phyloP scores from a whole-genome alignment of 805 yeast genomes.

The Trichomonascus vanleenenianus region DNA sequence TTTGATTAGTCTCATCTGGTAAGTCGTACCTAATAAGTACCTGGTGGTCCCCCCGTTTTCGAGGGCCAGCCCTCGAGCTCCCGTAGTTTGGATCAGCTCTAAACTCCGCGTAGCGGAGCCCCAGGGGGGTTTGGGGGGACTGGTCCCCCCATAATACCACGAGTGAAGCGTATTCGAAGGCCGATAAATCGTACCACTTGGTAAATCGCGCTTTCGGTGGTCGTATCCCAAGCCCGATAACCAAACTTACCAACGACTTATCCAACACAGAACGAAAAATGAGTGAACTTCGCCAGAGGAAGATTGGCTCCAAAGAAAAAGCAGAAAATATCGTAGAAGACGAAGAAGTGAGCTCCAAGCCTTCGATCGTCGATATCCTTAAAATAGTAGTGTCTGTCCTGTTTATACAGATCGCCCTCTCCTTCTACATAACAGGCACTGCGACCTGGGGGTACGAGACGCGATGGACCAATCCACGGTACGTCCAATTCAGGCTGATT shows the following conservation, averaged over 20 bases:
- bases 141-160: too few relatives aligned
- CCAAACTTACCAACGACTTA: background rate
- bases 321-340: background rate
- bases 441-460: constrained; percentile 57
- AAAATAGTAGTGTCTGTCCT: constrained; percentile 41
- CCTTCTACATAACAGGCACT: constrained; percentile 53
- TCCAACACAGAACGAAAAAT: background rate
- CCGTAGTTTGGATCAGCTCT: too few relatives aligned
- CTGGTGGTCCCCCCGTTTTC: background rate
- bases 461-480: constrained; percentile 38
- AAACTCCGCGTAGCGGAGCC: too few relatives aligned
- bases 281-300: constrained; percentile 3
- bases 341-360: constrained; percentile 1
- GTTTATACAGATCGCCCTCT: constrained; percentile 39
- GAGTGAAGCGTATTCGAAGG: background rate
- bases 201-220: background rate
- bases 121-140: too few relatives aligned
- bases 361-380: constrained; percentile 24
- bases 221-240: background rate
- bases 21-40: background rate
- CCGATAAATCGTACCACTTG: background rate
- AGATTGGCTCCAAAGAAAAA: background rate
- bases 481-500: constrained; percentile 25
- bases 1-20: too few relatives aligned
- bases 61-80: too few relatives aligned